These are phyloP conservation scores for Amorphotheca resinae DNA, from an alignment of 495 filamentous ascomycete species.

Conservation along the genomic window DNA sequence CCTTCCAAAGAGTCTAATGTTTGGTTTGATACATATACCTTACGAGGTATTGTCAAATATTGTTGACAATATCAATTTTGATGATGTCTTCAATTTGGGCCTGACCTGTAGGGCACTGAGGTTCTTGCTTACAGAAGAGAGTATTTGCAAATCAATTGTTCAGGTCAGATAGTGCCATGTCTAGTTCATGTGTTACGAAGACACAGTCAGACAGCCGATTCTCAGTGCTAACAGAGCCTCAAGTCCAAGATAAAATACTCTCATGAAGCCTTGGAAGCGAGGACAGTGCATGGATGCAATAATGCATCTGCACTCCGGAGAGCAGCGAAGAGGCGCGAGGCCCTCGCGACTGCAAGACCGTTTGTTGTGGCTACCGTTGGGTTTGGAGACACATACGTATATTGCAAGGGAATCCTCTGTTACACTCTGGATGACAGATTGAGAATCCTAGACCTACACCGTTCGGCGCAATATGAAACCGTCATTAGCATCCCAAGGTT, in stretches of 20 bases:
- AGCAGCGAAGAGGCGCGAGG: conserved; percentile 46
- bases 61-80: conserved; percentile 37
- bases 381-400: conserved; percentile 48
- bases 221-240: conserved; percentile 14
- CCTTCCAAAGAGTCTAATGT: conserved; percentile 10
- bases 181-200: conserved; percentile 5
- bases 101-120: conserved; percentile 40
- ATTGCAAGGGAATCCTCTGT: conserved; percentile 48
- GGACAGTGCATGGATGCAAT: conserved; percentile 24
- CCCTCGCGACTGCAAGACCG: conserved; percentile 48
- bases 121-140: conserved; percentile 42
- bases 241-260: conserved; percentile 44
- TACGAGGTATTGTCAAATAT: conserved; percentile 55
- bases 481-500: conserved; percentile 44
- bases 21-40: conserved; percentile 30
- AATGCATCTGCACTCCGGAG: conserved; percentile 46
- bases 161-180: conserved; percentile 4
- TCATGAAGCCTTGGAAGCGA: conserved; percentile 44
- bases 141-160: conserved; percentile 34
- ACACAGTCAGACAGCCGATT: conserved; percentile 2
- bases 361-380: conserved; percentile 48
- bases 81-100: conserved; percentile 37
- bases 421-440: conserved; percentile 45
- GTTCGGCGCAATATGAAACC: conserved; percentile 35
- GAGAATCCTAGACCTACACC: conserved; percentile 51